A percentile compares a stretch with the other conserved stretches of the same genome.
phyloP scores from a whole-genome alignment of 176 grass and related monocot genomes.

The Elaeis guineensis region DNA sequence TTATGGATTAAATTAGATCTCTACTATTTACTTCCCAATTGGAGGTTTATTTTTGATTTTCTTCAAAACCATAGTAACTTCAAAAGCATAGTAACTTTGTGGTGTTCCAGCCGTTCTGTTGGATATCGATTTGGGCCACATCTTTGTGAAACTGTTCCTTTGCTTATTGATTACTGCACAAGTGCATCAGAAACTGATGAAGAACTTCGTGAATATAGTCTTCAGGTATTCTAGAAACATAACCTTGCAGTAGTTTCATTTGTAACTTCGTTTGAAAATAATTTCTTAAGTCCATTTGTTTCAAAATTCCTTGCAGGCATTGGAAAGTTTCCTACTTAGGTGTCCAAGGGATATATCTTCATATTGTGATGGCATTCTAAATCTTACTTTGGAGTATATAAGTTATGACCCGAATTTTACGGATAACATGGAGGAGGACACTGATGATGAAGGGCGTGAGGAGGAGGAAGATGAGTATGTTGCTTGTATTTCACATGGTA shows the following conservation, averaged over 20 bases:
- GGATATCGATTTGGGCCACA: constrained; percentile 98
- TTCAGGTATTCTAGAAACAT: constrained; percentile 49
- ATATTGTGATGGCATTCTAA: constrained; percentile 72
- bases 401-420: constrained; percentile 99
- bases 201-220: constrained; percentile 93
- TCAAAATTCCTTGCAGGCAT: constrained; percentile 43
- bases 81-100: too few relatives aligned
- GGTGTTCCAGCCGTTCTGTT: constrained; percentile 65
- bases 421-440: constrained; percentile 97
- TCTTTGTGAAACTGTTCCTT: constrained; percentile 76
- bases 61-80: too few relatives aligned
- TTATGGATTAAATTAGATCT: too few relatives aligned
- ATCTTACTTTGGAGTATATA: constrained; percentile 86
- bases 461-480: constrained; percentile 97
- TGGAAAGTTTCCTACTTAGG: constrained; percentile 95
- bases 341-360: constrained; percentile 93
- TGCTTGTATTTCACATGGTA: constrained; percentile 15
- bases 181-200: constrained; percentile 95
- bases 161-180: constrained; percentile 89
- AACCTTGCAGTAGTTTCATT: background rate
- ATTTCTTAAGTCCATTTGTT: background rate
- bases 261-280: background rate
- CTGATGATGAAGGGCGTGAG: constrained; percentile 71
- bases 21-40: too few relatives aligned
- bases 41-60: too few relatives aligned